Conservation (phyloP, 2,329 filamentous ascomycete species). For the Penicillium glabrum region DNA sequence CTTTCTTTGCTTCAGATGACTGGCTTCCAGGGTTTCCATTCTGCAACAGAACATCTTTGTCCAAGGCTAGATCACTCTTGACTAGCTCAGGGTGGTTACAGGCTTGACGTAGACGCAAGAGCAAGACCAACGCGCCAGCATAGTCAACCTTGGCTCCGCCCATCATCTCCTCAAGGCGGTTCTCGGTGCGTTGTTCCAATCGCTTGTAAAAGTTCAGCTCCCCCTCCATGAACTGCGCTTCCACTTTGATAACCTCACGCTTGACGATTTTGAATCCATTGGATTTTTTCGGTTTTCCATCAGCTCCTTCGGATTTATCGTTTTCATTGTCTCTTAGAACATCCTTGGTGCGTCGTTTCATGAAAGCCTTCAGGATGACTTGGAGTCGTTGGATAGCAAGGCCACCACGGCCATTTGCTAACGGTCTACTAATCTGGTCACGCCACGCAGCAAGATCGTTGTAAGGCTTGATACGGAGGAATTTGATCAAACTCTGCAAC, state of each 20-base stretch:
- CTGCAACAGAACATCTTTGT: slow-evolving; percentile 78
- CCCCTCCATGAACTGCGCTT: slow-evolving; percentile 72
- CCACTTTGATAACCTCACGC: slow-evolving; percentile 79
- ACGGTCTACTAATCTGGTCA: slow-evolving; percentile 81
- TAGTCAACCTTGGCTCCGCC: slow-evolving; percentile 77
- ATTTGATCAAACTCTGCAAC: slow-evolving; percentile 88
- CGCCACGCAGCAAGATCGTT: slow-evolving; percentile 86
- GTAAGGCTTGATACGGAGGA: slow-evolving; percentile 88
- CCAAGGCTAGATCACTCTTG: slow-evolving; percentile 78
- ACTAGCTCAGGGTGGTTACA: slow-evolving; percentile 93
- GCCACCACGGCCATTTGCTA: slow-evolving; percentile 87
- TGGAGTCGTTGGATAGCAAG: slow-evolving; percentile 86
- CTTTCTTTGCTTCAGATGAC: slow-evolving; percentile 51
- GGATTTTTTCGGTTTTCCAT: slow-evolving; percentile 50
- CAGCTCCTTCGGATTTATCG: slow-evolving; percentile 65
- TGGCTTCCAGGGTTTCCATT: slow-evolving; percentile 54
- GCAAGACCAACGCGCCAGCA: slow-evolving; percentile 85
- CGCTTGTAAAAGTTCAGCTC: slow-evolving; percentile 85
- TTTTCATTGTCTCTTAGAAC: slow-evolving; percentile 88
- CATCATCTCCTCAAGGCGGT: slow-evolving; percentile 87
- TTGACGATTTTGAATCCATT: slow-evolving; percentile 87
- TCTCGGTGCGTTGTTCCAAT: slow-evolving; percentile 79
- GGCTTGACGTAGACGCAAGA: slow-evolving; percentile 86
- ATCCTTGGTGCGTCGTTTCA: slow-evolving; percentile 98
- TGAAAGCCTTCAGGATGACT: slow-evolving; percentile 83